Conservation (phyloP, 441 rosid species). For the Pelargonium myrrhifolium region DNA sequence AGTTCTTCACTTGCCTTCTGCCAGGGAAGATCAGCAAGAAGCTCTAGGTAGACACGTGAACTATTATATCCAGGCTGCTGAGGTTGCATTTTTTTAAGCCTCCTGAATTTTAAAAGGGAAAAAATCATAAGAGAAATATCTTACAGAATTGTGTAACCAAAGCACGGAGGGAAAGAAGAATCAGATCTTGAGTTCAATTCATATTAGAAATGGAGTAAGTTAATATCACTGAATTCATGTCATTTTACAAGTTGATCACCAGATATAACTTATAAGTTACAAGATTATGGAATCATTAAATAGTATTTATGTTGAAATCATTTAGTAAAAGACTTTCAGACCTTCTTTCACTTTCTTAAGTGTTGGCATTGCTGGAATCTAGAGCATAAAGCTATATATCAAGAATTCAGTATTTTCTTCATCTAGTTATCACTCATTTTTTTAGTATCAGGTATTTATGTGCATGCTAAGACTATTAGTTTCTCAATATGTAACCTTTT, state of each 20-base stretch:
- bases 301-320: too few relatives aligned
- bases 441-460: not conserved
- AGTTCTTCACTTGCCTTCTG: conserved; percentile 81
- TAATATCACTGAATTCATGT: not conserved
- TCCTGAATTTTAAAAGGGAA: conserved; percentile 40
- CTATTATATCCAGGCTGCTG: conserved; percentile 99
- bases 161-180: conserved; percentile 2
- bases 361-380: too few relatives aligned
- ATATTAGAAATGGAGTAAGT: not conserved
- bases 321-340: too few relatives aligned
- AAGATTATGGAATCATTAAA: too few relatives aligned
- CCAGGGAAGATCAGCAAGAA: conserved; percentile 98
- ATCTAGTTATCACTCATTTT: not conserved
- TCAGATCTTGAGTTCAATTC: conserved; percentile 1
- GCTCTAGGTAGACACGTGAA: conserved; percentile 91
- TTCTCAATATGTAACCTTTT: not conserved
- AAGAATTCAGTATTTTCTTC: not conserved
- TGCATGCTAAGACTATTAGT: not conserved
- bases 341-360: too few relatives aligned
- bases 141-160: not conserved
- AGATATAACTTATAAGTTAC: not conserved
- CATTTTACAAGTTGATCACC: not conserved
- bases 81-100: conserved; percentile 97
- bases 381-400: not conserved
- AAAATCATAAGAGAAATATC: conserved; percentile 5